phyloP scores from a whole-genome alignment of 148 eudicot species.

The Vaccinium macrocarpon region DNA sequence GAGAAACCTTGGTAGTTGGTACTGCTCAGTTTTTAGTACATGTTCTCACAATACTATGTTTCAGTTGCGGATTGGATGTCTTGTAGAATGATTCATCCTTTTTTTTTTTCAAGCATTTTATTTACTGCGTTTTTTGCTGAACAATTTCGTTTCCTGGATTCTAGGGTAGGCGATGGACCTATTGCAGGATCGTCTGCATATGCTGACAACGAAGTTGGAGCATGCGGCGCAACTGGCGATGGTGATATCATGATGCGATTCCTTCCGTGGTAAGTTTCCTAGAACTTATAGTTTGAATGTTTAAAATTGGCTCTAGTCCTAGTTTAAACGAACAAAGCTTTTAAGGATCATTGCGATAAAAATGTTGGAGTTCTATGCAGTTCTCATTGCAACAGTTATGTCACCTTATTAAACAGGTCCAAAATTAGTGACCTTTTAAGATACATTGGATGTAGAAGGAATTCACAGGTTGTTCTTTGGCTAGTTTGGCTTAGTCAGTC shows the following conservation, averaged over 20 bases:
- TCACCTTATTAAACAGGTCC: not conserved
- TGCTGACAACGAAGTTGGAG: constrained; percentile 91
- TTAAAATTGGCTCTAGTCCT: not conserved
- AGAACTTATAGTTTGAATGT: constrained; percentile 9
- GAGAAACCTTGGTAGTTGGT: not conserved
- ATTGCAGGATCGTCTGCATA: constrained; percentile 94
- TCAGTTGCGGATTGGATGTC: not conserved
- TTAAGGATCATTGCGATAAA: not conserved
- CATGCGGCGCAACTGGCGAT: constrained; percentile 97
- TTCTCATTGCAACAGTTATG: not conserved
- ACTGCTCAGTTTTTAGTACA: not conserved
- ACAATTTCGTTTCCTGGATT: constrained; percentile 18
- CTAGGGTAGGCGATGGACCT: constrained; percentile 97
- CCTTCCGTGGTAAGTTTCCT: constrained; percentile 73
- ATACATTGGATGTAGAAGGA: not conserved
- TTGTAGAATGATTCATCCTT: not conserved
- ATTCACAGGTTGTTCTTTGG: not conserved
- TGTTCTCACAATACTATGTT: not conserved
- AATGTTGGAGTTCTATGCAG: not conserved
- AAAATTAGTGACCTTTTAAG: not conserved
- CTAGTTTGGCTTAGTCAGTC: not conserved
- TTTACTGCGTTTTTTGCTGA: constrained; percentile 8
- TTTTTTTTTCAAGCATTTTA: not conserved
- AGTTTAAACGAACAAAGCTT: not conserved
- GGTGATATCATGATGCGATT: constrained; percentile 99